These are phyloP conservation scores for Pseudevernia furfuracea DNA, from an alignment of 495 filamentous ascomycete genomes.

Conservation along the genomic window DNA sequence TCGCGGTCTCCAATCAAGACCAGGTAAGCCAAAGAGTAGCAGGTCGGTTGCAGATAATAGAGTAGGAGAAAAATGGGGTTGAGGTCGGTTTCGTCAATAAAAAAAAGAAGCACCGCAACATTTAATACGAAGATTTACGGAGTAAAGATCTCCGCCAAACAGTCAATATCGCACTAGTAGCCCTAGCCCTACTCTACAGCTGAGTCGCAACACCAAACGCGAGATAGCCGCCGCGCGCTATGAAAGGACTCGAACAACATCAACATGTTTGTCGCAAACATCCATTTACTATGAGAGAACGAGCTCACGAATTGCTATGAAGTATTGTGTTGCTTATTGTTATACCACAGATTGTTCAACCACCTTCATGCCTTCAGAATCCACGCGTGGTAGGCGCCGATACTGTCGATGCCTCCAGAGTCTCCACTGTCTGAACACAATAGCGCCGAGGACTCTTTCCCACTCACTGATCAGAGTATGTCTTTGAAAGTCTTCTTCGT, in stretches of 20 bases:
- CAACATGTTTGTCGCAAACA: slow-evolving; percentile 1
- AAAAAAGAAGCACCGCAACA: too few relatives aligned
- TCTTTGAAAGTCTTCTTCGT: neutral
- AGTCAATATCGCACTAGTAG: slow-evolving; percentile 1
- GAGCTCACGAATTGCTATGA: slow-evolving; percentile 15
- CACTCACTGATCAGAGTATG: slow-evolving; percentile 59
- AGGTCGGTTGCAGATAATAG: neutral
- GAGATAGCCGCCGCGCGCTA: slow-evolving; percentile 8
- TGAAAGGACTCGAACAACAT: slow-evolving; percentile 2
- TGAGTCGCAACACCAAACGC: slow-evolving; percentile 13
- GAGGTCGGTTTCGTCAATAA: slow-evolving; percentile 9
- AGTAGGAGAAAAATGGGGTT: neutral
- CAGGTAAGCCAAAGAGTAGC: neutral
- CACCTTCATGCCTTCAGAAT: slow-evolving; percentile 46
- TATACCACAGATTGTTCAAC: slow-evolving; percentile 10
- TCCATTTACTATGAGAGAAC: neutral
- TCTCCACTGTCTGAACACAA: slow-evolving; percentile 39
- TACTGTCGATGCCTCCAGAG: slow-evolving; percentile 53
- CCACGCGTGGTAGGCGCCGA: slow-evolving; percentile 46
- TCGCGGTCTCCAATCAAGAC: neutral
- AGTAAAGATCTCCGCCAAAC: too few relatives aligned
- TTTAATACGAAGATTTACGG: too few relatives aligned
- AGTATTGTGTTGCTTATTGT: neutral
- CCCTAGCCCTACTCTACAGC: too few relatives aligned
- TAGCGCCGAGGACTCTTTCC: slow-evolving; percentile 42